phyloP scores from a whole-genome alignment of 495 filamentous ascomycete species.

The Aspergillus panamensis region DNA sequence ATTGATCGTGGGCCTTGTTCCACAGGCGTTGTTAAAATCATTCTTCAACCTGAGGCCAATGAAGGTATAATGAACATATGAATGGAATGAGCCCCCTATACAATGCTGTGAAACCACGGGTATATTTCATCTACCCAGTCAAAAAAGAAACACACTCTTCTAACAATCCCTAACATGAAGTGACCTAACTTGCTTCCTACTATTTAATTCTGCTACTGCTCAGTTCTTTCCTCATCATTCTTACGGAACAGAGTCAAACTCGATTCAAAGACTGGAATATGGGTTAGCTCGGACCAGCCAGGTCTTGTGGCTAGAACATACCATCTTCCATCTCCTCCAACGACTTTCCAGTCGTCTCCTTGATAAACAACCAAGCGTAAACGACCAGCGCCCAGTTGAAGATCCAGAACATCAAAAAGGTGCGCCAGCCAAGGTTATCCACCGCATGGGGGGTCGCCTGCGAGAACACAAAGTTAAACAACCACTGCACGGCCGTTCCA shows the following conservation, averaged over 20 bases:
- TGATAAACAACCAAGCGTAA: slow-evolving; percentile 40
- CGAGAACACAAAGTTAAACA: slow-evolving; percentile 51
- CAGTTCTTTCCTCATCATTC: not conserved
- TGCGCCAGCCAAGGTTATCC: slow-evolving; percentile 41
- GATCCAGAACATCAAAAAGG: slow-evolving; percentile 38
- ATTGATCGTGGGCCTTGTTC: too few relatives aligned
- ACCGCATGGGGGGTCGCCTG: slow-evolving; percentile 45
- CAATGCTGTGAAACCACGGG: too few relatives aligned
- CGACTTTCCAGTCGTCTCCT: slow-evolving; percentile 28
- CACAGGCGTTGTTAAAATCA: too few relatives aligned
- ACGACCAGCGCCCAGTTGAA: slow-evolving; percentile 31
- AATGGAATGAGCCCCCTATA: too few relatives aligned
- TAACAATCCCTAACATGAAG: too few relatives aligned
- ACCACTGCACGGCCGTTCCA: slow-evolving; percentile 46
- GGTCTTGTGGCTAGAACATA: not conserved
- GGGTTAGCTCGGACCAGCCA: not conserved
- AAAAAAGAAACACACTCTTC: too few relatives aligned
- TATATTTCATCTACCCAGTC: too few relatives aligned
- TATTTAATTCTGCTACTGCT: not conserved
- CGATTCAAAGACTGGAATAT: not conserved
- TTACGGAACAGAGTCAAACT: not conserved
- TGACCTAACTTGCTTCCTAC: too few relatives aligned
- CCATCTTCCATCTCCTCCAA: slow-evolving; percentile 10
- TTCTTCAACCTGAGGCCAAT: too few relatives aligned
- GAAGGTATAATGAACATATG: too few relatives aligned